Conservation (phyloP, 495 filamentous ascomycete genomes). For the Podospora comata region DNA sequence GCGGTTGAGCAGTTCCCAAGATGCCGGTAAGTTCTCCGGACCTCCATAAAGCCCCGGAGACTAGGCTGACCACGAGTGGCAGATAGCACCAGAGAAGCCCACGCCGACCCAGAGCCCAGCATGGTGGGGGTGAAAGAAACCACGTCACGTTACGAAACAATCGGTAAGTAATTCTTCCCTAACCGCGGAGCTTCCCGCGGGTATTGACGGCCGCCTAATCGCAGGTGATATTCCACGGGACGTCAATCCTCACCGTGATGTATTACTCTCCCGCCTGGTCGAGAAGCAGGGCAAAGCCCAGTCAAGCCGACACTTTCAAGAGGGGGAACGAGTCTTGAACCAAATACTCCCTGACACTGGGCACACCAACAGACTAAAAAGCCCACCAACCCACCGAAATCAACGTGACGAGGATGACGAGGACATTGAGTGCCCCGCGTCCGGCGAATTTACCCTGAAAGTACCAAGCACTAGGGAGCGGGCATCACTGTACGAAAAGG, state of each 20-base stretch:
- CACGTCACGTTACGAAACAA: slow-evolving; percentile 14
- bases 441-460: neutral
- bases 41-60: neutral
- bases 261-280: slow-evolving; percentile 21
- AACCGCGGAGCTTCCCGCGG: neutral
- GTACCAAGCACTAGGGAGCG: neutral
- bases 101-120: neutral
- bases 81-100: slow-evolving; percentile 7
- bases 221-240: slow-evolving; percentile 15
- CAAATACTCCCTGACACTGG: neutral
- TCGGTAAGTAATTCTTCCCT: slow-evolving; percentile 8
- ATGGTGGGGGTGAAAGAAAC: neutral
- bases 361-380: neutral
- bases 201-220: neutral
- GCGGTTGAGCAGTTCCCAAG: slow-evolving; percentile 24
- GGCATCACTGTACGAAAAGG: neutral
- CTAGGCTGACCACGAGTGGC: slow-evolving; percentile 6
- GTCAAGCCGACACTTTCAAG: neutral
- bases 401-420: neutral
- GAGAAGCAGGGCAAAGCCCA: slow-evolving; percentile 15
- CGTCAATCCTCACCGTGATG: slow-evolving; percentile 18
- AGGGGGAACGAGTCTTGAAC: neutral
- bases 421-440: neutral
- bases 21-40: slow-evolving; percentile 16
- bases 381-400: neutral